Base-by-base conservation (phyloP, 73 alveolate genomes). In the Paramecium pentaurelia region DNA sequence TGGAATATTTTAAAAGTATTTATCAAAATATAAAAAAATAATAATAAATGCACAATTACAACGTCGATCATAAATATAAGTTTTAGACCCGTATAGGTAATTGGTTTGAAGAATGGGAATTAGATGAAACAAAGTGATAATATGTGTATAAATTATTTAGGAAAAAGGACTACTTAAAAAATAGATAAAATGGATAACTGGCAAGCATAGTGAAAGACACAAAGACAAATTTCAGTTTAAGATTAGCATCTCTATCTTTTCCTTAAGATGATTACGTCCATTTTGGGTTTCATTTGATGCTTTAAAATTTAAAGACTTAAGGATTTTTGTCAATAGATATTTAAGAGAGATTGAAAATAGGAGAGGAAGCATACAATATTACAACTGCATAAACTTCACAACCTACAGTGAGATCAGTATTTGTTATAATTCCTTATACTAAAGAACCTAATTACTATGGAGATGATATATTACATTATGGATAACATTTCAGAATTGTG, bases 91-190 rank as follows among this genome's bases (percentile, higher is more conserved):
- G 94, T 27, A 89, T 89, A 16, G 94, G 94, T 28, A 88, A 88
- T 28, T 88, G 94, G 94, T 71, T 64, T 71, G 94, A 88, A 71
- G 94, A 88, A 71, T 88, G 94, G 94, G 94, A 89, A 47, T 58
- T 89, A 22, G 94, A 89, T 45, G 94, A 89, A 54, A 71, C 86
- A 27, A 89, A 89, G 92, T 89, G 70, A 54, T 54, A 54, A 54
- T 54, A 16, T 54, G 32, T 54, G 70, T 1, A 89, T 40, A 27
- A 12, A 40, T 12, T 18, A 64, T 22, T 8, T 45, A 58, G 71
- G 44, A 49, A 38, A 38, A 58, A 86, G 32, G 83, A 36, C 86
- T 58, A 58, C 14, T 58, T 86, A 34, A 86, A 60, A 37, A 37
- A 58, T 11, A 58, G 60, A 60, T 60, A 58, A 36, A 58, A 86